Evolutionary conservation across 805 yeast species (phyloP), one percentile per base, ranked within the genome.

Genomic region (Tetrapisispora phaffii): DNA sequence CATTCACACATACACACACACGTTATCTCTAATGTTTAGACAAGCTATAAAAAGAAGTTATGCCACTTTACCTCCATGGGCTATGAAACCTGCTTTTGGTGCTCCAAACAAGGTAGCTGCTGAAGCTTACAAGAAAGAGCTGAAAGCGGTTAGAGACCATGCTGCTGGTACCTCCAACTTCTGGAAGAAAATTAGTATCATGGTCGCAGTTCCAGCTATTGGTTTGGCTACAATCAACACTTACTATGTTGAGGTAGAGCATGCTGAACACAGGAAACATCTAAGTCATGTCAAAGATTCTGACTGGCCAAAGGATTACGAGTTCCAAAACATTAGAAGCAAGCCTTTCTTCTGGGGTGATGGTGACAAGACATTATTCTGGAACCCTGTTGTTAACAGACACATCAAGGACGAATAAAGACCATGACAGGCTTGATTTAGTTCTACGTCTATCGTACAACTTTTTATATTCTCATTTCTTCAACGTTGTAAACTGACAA

Each of bases 331-430:
- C 77, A 68, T 88, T 58, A 86, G 97, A 79, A 65, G 67, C 64
- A 82, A 79, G 68, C 81, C 84, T 65, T 90, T 78, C 78, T 90
- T 88, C 82, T 93, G 97, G 97, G 98, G 98, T 65, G 90, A 93
- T 65, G 97, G 98, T 66, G 96, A 89, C 76, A 81, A 85, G 78
- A 87, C 97, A 51, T 72, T 83, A 65, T 93, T 93, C 84, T 93
- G 98, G 98, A 87, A 87, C 75, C 75, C 85, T 44, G 84, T 79
- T 60, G 77, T 85, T 64, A 90, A 90, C 85, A 86, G 95, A 77
- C 85, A 85, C 74, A 70, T 83, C 60, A 63, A 60, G 45, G 54
- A 52, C 33, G 44, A 46, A 24, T 46, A 29, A 42, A n/a, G n/a
- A n/a, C n/a, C n/a, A n/a, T n/a, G n/a, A n/a, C n/a, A n/a, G n/a